Evolutionary conservation across 495 filamentous ascomycete species (phyloP), one percentile per base, ranked within the genome.

Genomic region (Opeltia flavorubescens): DNA sequence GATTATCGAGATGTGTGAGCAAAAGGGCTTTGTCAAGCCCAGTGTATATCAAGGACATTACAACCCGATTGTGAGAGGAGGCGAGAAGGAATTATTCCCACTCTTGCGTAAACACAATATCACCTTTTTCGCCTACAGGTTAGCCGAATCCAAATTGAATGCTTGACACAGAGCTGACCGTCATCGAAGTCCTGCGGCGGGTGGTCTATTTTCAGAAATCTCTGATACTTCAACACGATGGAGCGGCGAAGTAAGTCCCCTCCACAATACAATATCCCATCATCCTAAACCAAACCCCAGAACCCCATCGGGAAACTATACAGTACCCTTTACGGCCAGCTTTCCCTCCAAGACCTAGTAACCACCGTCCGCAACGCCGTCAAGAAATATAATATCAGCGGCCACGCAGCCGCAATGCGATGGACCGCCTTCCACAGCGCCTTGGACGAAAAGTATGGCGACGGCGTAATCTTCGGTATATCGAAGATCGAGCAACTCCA

Each of bases 201-300:
- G 70, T 68, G 6, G 71, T 69, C 20, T 73, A 73, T 2, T 71
- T 70, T 42, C 53, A 77, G 3, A 75, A n/a, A n/a, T n/a, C n/a
- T n/a, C n/a, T n/a, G n/a, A n/a, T n/a, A n/a, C n/a, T n/a, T n/a
- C n/a, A n/a, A n/a, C n/a, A n/a, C n/a, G n/a, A n/a, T n/a, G n/a
- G n/a, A n/a, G n/a, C n/a, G n/a, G n/a, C n/a, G n/a, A 71, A 5
- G 59, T 63, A 5, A 67, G 63, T 47, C 35, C 56, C 24, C 59
- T 59, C 24, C 46, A 50, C n/a, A 57, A 55, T 17, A 49, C 59
- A 15, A n/a, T 30, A 53, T 18, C 49, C 51, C 26, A 58, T 55
- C 1, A 66, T 60, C n/a, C 54, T 61, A 39, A 61, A 55, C 18
- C 48, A 17, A 6, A 41, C 43, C 23, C 44, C 35, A 9, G 55